Evolutionary conservation across 2,329 filamentous ascomycete genomes (phyloP), one percentile per base, ranked within the genome.

Genomic region (Monilinia polystroma): DNA sequence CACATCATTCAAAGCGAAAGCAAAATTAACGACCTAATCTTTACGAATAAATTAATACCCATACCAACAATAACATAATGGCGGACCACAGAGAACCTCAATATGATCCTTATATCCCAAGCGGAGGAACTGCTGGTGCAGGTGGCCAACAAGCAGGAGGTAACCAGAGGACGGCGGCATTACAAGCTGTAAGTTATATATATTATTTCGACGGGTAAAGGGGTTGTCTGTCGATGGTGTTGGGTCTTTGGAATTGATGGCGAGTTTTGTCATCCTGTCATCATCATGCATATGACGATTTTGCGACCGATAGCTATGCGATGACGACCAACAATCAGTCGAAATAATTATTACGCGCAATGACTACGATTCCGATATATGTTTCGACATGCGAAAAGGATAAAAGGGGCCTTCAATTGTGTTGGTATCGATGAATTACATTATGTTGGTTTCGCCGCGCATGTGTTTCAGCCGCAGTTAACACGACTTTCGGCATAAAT

Each of bases 181-280:
- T 96, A 73, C 92, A 96, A 86, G 90, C 89, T 81, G 92, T 97
- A 90, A 83, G 91, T 70, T 67, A 71, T 26, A 54, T 49, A 55
- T 23, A 38, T 49, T 68, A 68, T 63, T 68, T 68, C 51, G 70
- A 62, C n/a, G 64, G 29, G 45, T 45, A 20, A 23, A 60, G 26
- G 23, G 53, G 35, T 53, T 62, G 47, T 62, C 68, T 54, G 47
- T 69, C 63, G 65, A 68, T 67, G 43, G 54, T 66, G 29, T 45
- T 32, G 57, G 23, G 29, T 56, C 35, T 53, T 45, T 76, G 76
- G 70, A 60, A 66, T 56, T 47, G 57, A 63, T 47, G 59, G 60
- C 35, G 45, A 53, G 66, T 62, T 62, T 51, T 26, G 47, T 58
- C 55, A 52, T 60, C 59, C 55, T 45, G 67, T 64, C 57, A 58